phyloP scores from a whole-genome alignment of 352 stramenopile genomes.

The Phytopythium ostracodes region DNA sequence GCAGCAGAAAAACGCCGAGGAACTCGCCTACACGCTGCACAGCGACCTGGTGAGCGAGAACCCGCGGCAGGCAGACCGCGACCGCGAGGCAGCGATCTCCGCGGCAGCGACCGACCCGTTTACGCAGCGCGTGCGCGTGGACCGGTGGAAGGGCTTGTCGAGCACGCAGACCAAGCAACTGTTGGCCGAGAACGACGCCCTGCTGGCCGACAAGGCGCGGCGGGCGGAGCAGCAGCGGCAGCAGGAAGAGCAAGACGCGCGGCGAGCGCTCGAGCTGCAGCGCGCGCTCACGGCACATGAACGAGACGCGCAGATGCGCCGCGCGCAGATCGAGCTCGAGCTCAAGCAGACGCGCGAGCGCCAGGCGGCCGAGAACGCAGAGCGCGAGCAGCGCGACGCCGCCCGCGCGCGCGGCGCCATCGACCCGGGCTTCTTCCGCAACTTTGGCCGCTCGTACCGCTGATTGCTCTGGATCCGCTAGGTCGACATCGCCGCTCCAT shows the following conservation, averaged over 20 bases:
- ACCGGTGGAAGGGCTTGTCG: slow-evolving; percentile 80
- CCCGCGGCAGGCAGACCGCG: slow-evolving; percentile 33
- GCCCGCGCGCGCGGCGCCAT: slow-evolving; percentile 56
- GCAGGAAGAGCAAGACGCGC: slow-evolving; percentile 31
- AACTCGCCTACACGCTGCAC: slow-evolving; percentile 54
- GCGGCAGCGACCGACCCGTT: slow-evolving; percentile 28
- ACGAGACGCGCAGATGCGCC: slow-evolving; percentile 40
- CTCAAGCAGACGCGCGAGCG: slow-evolving; percentile 40
- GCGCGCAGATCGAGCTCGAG: slow-evolving; percentile 47
- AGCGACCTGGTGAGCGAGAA: slow-evolving; percentile 77
- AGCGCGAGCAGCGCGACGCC: slow-evolving; percentile 51
- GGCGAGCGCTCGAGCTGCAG: slow-evolving; percentile 33
- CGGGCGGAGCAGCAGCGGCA: slow-evolving; percentile 30
- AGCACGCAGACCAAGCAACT: slow-evolving; percentile 48
- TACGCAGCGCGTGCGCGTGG: slow-evolving; percentile 61
- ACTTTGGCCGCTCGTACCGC: slow-evolving; percentile 75
- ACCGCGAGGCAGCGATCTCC: not conserved
- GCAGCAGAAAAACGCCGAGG: slow-evolving; percentile 43
- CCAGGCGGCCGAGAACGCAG: slow-evolving; percentile 43
- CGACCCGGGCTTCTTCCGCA: slow-evolving; percentile 70
- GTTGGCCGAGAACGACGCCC: slow-evolving; percentile 53
- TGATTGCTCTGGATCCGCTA: slow-evolving; percentile 8
- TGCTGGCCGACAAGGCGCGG: slow-evolving; percentile 47
- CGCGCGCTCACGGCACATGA: slow-evolving; percentile 48
- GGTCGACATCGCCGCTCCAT: not conserved